phyloP scores from a whole-genome alignment of 179 eudicot genomes.

The Camellia oleifera region DNA sequence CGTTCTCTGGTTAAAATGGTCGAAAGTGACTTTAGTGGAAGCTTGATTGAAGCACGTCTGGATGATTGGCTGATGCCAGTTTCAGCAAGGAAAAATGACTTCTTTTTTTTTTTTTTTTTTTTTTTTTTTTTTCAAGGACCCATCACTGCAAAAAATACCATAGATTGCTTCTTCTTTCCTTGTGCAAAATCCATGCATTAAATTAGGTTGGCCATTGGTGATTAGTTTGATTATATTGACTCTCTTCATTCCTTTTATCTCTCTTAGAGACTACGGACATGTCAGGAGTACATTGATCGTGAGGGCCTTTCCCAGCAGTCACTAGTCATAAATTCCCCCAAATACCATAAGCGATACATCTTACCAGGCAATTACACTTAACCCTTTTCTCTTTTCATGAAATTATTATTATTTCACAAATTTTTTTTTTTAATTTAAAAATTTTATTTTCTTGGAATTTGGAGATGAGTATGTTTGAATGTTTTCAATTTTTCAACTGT shows the following conservation, averaged over 20 bases:
- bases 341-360: constrained; percentile 76
- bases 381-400: not conserved
- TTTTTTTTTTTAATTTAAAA: not conserved
- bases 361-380: constrained; percentile 64
- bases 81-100: not conserved
- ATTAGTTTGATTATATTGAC: not conserved
- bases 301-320: constrained; percentile 87
- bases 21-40: not conserved
- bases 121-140: not conserved
- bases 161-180: not conserved
- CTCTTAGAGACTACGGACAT: constrained; percentile 69
- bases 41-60: not conserved
- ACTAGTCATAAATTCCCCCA: constrained; percentile 63
- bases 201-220: no score
- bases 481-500: constrained; percentile 6
- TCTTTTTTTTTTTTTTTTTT: no score
- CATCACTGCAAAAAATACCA: not conserved
- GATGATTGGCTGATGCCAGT: not conserved
- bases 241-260: constrained; percentile 8
- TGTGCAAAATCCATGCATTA: no score
- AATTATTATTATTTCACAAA: not conserved
- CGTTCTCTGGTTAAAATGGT: no score
- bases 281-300: constrained; percentile 69
- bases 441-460: not conserved
- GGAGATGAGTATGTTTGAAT: not conserved